Percentiles rank a stretch among this genome's conserved stretches.
phyloP scores from a whole-genome alignment of 805 yeast genomes.

The Metschnikowia peoriensis region DNA sequence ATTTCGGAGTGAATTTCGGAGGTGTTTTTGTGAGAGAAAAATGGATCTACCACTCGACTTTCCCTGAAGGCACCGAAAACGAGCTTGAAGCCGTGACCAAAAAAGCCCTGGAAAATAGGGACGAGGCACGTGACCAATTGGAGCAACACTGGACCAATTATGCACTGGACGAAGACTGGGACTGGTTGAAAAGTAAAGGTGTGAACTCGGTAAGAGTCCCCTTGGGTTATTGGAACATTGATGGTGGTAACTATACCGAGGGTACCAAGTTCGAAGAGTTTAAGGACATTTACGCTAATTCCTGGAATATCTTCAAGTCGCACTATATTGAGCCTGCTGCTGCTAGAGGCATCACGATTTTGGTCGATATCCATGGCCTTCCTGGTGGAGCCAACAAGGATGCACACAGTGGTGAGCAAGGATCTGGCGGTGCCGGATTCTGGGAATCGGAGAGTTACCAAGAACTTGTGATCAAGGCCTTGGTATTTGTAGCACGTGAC shows the following conservation, averaged over 20 bases:
- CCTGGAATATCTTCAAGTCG: conserved; percentile 65
- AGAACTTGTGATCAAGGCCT: conserved; percentile 45
- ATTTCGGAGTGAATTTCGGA: conserved; percentile 86
- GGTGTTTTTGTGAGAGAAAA: conserved; percentile 75
- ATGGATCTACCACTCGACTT: conserved; percentile 68
- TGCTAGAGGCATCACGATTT: conserved; percentile 60
- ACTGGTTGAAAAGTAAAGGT: conserved; percentile 62
- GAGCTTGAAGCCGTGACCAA: conserved; percentile 73
- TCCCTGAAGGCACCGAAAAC: conserved; percentile 54
- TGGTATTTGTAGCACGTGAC: conserved; percentile 63
- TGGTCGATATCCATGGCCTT: conserved; percentile 83
- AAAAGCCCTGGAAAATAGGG: conserved; percentile 46
- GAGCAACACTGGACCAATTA: conserved; percentile 68
- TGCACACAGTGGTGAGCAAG: conserved; percentile 74
- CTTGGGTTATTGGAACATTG: conserved; percentile 88
- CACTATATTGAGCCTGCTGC: conserved; percentile 59
- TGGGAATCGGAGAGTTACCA: conserved; percentile 52
- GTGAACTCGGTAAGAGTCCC: conserved; percentile 86
- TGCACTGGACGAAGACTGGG: conserved; percentile 72
- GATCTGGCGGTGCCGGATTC: conserved; percentile 54
- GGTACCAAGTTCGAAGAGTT: conserved; percentile 63
- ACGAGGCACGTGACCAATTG: conserved; percentile 50
- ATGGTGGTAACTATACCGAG: conserved; percentile 54
- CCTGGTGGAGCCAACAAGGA: conserved; percentile 92
- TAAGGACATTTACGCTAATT: conserved; percentile 57